Base-by-base conservation (phyloP, 106 monocot species). In the Acanthochlamys bracteata region DNA sequence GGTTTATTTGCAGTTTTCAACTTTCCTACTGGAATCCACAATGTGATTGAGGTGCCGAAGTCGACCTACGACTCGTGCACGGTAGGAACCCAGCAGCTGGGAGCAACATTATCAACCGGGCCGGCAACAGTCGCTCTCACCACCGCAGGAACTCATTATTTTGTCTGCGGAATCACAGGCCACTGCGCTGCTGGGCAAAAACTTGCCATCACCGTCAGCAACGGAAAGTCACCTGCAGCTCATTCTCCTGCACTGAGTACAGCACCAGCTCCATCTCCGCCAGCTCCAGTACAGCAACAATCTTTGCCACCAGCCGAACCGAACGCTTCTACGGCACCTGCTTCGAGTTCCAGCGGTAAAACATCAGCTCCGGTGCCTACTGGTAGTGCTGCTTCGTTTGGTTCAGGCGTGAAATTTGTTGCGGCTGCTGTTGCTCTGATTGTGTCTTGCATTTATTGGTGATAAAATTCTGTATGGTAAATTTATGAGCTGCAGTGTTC, bases 171-270 rank as follows among this genome's bases (percentile, higher is more conserved):
- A 4, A 21, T 25, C 4, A 39, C 67, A 12, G 68, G 66, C 14
- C 89, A 89, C 76, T 89, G 89, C 68, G 0, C 0, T 15, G 0
- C 0, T 0, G 84, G 89, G 52, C 79, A 79, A 84, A 79, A 82
- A 71, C 16, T 89, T 23, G 60, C 41, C 20, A 42, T 86, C 42
- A 16, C 65, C 20, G 66, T 71, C 19, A 49, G 49, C 49, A 49
- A 49, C 17, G 17, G 17, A 14, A 49, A 12, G 12, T 49, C 15
- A 14, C 49, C 49, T 49, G 15, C 49, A 17, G 17, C 49, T 49
- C 33, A 33, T 33, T 33, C 33, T 33, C 33, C 33, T 33, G 33
- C 33, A 33, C 33, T 33, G 33, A 33, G 33, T 33, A 33, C 33
- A 33, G 33, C 33, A 33, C 49, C 49, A 17, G 49, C 49, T 12